These are phyloP conservation scores for Hamigera avellanea DNA, from an alignment of 495 filamentous ascomycete genomes.

Conservation along the genomic window DNA sequence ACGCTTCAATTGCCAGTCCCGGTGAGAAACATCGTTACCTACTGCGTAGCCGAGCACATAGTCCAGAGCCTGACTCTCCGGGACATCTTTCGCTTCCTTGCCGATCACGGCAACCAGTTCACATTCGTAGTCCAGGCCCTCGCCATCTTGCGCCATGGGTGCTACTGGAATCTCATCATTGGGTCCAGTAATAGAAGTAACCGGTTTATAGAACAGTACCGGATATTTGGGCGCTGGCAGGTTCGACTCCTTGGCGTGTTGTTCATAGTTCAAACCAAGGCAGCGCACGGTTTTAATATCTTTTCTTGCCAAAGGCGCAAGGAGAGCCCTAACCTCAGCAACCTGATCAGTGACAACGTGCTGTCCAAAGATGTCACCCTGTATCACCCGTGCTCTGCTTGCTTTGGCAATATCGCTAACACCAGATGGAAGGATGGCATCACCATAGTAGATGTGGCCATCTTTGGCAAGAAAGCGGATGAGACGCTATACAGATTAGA, in stretches of 20 bases:
- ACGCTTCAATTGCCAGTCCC: conserved; percentile 70
- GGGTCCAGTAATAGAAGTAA: conserved; percentile 60
- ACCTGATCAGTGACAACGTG: conserved; percentile 60
- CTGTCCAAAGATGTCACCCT: conserved; percentile 62
- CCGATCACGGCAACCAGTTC: conserved; percentile 74
- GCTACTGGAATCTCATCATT: conserved; percentile 57
- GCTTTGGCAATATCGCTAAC: conserved; percentile 54
- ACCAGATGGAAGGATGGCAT: conserved; percentile 63
- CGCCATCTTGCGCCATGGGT: conserved; percentile 41
- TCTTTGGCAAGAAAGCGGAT: conserved; percentile 70
- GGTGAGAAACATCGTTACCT: conserved; percentile 76
- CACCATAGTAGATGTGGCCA: conserved; percentile 69
- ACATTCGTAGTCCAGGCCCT: conserved; percentile 73
- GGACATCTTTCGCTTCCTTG: conserved; percentile 54
- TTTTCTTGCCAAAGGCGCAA: conserved; percentile 55
- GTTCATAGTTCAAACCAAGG: conserved; percentile 70
- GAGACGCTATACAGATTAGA: conserved; percentile 42
- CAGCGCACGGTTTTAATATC: conserved; percentile 69
- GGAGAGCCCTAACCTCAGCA: conserved; percentile 51
- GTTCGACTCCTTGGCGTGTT: conserved; percentile 68
- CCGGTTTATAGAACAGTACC: conserved; percentile 74
- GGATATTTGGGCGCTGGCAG: conserved; percentile 68
- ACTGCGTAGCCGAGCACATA: conserved; percentile 73
- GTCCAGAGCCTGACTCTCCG: conserved; percentile 54
- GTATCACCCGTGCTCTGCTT: conserved; percentile 55